These are phyloP conservation scores for Lactarius deliciosus DNA, from an alignment of 768 basidiomycete genomes.

Conservation along the genomic window DNA sequence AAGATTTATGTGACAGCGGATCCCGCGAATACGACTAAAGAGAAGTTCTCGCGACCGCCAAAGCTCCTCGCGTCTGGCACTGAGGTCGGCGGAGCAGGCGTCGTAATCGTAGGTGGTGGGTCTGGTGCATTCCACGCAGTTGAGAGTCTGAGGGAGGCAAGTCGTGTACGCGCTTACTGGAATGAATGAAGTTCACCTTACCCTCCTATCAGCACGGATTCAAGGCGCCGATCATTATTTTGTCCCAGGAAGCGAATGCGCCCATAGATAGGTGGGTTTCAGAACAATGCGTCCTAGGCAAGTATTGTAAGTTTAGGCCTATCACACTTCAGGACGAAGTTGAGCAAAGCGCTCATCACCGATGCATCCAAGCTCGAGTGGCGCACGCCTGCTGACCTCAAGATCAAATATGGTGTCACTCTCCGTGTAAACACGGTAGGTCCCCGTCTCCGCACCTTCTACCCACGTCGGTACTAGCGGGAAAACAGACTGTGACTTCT, in stretches of 20 bases:
- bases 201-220: constrained; percentile 61
- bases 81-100: constrained; percentile 55
- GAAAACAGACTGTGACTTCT: constrained; percentile 61
- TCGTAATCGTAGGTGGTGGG: constrained; percentile 87
- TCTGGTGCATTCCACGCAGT: constrained; percentile 73
- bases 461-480: constrained; percentile 10
- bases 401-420: constrained; percentile 69
- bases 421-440: constrained; percentile 60
- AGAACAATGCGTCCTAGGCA: constrained; percentile 6
- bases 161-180: constrained; percentile 22
- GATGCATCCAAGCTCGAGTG: constrained; percentile 78
- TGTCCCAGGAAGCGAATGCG: constrained; percentile 75
- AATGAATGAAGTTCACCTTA: constrained; percentile 1
- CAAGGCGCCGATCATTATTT: constrained; percentile 69
- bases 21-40: constrained; percentile 56
- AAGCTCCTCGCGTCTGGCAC: constrained; percentile 49
- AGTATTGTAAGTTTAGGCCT: neutral
- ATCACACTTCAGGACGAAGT: constrained; percentile 61
- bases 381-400: constrained; percentile 68
- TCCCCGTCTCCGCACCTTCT: constrained; percentile 21
- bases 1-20: constrained; percentile 80
- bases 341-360: constrained; percentile 82
- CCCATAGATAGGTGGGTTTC: constrained; percentile 74
- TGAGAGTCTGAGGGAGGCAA: constrained; percentile 79
- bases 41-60: constrained; percentile 63